Base-by-base conservation (phyloP, 2,329 filamentous ascomycete species). In the Cucurbitaria berberidis region DNA sequence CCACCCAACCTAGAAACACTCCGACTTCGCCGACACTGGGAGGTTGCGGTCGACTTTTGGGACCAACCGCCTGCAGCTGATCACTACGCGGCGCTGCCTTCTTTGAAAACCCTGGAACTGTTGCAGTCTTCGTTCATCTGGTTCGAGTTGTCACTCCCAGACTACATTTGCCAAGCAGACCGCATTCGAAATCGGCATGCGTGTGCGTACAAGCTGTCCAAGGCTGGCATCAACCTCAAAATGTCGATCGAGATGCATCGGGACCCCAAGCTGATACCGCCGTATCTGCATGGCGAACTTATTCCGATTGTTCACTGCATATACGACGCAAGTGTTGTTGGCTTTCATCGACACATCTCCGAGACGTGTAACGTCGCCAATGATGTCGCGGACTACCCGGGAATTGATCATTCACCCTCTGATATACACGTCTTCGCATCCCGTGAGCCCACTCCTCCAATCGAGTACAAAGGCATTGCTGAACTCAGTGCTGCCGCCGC, bases 251-350 rank as follows among this genome's bases (percentile, higher is more conserved):
- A 74, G 45, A 51, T 72, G 10, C 62, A 63, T 22, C 53, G 52
- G 21, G 59, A 55, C 8, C 35, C 45, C 1, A 43, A 44, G 11
- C 55, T 70, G 5, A 70, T 74, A 35, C 72, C 72, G 6, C 72
- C 72, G 0, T 73, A 70, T 45, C 62, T 74, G 1, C 58, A 70
- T 39, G 59, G 63, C 43, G 72, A 74, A 53, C 56, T 39, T 0
- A 34, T 53, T 3, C 72, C 71, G 2, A 34, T 60, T 10, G 53
- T 60, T 5, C 40, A 67, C 1, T 66, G 59, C 27, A 7, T 73
- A 64, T 76, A 68, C 54, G 55, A 70, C n/a, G 57, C 64, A n/a
- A 47, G 54, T 75, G 89, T 90, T 3, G 45, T 68, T 0, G 70
- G 71, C 3, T 74, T 74, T 34, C 47, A 39, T 8, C 65, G 67